These are phyloP conservation scores for Leishmania tarentolae DNA, from an alignment of 208 protist species.

Conservation along the genomic window DNA sequence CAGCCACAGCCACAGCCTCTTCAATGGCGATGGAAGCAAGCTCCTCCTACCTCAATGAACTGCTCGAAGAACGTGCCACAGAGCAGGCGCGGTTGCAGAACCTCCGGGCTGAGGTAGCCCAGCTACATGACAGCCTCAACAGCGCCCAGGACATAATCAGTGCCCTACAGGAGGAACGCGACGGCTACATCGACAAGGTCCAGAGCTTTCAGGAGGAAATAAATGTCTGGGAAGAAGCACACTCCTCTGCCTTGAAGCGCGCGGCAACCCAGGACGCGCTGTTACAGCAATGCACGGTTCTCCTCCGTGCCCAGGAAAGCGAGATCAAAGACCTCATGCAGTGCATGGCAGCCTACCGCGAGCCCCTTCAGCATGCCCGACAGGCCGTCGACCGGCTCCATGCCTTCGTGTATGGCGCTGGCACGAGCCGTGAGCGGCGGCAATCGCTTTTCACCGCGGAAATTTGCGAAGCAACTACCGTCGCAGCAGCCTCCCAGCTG, in stretches of 20 bases:
- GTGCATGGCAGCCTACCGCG: constrained; percentile 36
- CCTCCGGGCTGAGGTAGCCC: constrained; percentile 35
- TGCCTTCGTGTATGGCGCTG: neutral
- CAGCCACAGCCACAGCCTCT: constrained; percentile 3
- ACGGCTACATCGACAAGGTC: constrained; percentile 34
- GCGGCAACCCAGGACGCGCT: constrained; percentile 32
- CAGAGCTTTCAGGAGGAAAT: constrained; percentile 57
- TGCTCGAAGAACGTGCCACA: constrained; percentile 44
- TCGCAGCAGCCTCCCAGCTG: neutral
- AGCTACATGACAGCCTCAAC: constrained; percentile 49
- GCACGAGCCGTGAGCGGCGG: constrained; percentile 4
- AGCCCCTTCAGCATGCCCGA: constrained; percentile 9
- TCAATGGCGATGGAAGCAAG: neutral
- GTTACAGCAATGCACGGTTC: constrained; percentile 27
- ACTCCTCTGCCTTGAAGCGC: constrained; percentile 37
- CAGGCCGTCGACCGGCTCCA: constrained; percentile 16
- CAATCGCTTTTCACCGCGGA: constrained; percentile 8
- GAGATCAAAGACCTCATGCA: constrained; percentile 40
- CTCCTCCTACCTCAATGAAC: constrained; percentile 26
- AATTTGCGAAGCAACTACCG: neutral
- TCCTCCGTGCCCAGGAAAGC: constrained; percentile 34
- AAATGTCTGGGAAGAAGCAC: constrained; percentile 68
- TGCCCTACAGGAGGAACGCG: constrained; percentile 48
- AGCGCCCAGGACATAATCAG: constrained; percentile 42
- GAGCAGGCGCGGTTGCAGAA: constrained; percentile 47